Conservation (phyloP, 2,329 filamentous ascomycete species). For the Penicillium psychrosexuale region DNA sequence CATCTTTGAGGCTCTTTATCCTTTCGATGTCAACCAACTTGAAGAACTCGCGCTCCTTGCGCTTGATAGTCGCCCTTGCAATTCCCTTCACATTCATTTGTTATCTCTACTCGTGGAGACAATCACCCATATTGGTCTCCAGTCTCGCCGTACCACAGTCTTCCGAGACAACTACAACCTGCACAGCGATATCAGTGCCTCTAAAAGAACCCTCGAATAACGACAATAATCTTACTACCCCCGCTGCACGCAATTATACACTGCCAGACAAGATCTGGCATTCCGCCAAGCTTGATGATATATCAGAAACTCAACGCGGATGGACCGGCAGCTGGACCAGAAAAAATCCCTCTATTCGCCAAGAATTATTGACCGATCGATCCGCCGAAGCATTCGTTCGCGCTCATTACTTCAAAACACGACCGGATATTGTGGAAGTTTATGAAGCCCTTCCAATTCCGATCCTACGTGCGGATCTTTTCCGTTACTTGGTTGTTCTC, state of each 20-base stretch:
- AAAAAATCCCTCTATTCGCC: constrained; percentile 23
- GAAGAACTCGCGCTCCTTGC: background rate
- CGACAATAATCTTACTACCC: background rate
- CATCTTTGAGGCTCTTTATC: background rate
- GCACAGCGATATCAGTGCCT: background rate
- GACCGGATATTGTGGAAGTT: constrained; percentile 39
- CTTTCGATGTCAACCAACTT: background rate
- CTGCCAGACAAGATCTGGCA: constrained; percentile 24
- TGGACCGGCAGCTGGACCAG: constrained; percentile 25
- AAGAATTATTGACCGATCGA: constrained; percentile 32
- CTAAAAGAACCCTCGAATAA: background rate
- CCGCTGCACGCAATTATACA: background rate
- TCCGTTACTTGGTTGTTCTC: constrained; percentile 44
- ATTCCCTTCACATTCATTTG: background rate
- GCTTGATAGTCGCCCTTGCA: background rate
- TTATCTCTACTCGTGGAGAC: background rate
- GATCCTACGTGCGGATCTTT: constrained; percentile 44
- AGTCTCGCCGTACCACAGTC: background rate
- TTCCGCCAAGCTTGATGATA: constrained; percentile 19
- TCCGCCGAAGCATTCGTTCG: constrained; percentile 33
- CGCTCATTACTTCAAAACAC: constrained; percentile 27
- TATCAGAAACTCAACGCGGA: constrained; percentile 21
- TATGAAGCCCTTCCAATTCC: constrained; percentile 36
- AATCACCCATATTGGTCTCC: background rate
- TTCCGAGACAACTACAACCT: background rate